Conservation (phyloP, 169 alveolate species). For the Cystoisospora suis region DNA sequence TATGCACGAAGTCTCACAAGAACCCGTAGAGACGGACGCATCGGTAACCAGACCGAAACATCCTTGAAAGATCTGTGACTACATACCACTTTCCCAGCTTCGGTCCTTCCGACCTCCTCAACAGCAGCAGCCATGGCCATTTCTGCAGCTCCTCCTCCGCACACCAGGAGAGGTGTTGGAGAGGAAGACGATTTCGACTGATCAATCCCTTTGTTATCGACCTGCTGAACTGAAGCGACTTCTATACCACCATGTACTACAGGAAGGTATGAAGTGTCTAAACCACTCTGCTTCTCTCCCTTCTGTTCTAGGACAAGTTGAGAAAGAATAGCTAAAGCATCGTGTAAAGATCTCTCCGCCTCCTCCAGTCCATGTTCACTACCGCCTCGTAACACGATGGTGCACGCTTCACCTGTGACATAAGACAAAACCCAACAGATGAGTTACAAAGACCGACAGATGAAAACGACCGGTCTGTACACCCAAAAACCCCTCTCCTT, state of each 20-base stretch:
- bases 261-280: not conserved
- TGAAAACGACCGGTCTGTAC: conserved; percentile 20
- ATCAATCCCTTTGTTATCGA: too few species aligned
- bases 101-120: conserved; percentile 91
- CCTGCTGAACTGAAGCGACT: not conserved
- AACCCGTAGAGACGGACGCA: too few species aligned
- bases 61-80: too few species aligned
- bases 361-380: conserved; percentile 97
- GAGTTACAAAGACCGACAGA: not conserved
- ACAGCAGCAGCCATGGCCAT: conserved; percentile 98
- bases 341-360: conserved; percentile 99
- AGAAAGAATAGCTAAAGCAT: conserved; percentile 97
- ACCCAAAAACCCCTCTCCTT: too few species aligned
- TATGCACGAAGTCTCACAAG: too few species aligned
- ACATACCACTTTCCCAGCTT: conserved; percentile 90
- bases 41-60: too few species aligned
- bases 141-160: conserved; percentile 99
- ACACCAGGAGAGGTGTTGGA: conserved; percentile 84
- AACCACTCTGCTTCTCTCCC: conserved; percentile 32
- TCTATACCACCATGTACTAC: not conserved
- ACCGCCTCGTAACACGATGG: conserved; percentile 98
- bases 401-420: conserved; percentile 90
- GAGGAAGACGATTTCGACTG: too few species aligned
- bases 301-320: conserved; percentile 74
- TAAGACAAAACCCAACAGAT: conserved; percentile 13